A percentile compares a stretch with the other conserved stretches of the same genome.
phyloP scores from a whole-genome alignment of 306 rosid genomes.

The Quillaja saponaria region DNA sequence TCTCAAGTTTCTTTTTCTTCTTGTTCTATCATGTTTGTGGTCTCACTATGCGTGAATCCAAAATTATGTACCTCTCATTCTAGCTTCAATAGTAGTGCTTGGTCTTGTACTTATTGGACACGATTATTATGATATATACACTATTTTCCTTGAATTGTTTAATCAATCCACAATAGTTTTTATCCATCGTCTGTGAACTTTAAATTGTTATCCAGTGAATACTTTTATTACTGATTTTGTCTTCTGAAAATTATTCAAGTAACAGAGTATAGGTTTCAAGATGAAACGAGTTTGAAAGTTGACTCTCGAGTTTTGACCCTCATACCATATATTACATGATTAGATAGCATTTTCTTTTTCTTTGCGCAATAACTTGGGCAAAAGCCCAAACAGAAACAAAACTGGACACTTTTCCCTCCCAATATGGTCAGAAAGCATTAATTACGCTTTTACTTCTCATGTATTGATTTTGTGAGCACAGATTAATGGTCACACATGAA shows the following conservation, averaged over 20 bases:
- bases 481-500: no score
- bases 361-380: no score
- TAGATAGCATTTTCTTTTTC: not conserved
- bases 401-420: no score
- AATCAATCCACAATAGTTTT: no score
- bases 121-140: not conserved
- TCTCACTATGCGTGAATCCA: not conserved
- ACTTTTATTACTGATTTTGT: not conserved
- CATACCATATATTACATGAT: not conserved
- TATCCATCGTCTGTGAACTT: not conserved
- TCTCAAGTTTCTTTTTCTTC: not conserved
- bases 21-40: not conserved
- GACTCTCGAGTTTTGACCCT: constrained; percentile 3
- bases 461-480: no score
- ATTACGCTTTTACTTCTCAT: no score
- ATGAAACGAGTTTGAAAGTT: not conserved
- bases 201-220: constrained; percentile 9
- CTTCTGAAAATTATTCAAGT: not conserved
- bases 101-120: not conserved
- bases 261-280: not conserved
- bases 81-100: not conserved
- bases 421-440: no score
- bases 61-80: not conserved
- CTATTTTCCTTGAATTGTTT: not conserved
- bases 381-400: no score